Evolutionary conservation across 306 rosid genomes (phyloP).

Genomic region (Glycine latifolia): DNA sequence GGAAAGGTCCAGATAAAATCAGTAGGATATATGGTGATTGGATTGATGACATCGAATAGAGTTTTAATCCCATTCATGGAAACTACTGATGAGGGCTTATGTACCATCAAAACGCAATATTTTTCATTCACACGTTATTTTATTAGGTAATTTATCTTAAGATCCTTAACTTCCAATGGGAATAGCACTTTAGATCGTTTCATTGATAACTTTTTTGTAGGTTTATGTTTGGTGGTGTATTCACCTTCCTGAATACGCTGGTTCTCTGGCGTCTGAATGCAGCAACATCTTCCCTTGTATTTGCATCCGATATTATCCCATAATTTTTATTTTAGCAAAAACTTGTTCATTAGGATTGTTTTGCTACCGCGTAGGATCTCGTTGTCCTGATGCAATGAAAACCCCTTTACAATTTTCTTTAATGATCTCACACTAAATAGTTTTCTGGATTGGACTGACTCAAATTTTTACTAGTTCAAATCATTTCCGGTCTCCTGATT

Average conservation of each 20-base stretch:
- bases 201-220: conserved; percentile 15
- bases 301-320: background rate
- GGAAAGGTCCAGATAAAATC: conserved; percentile 99
- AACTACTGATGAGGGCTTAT: conserved; percentile 39
- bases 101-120: conserved; percentile 42
- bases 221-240: conserved; percentile 22
- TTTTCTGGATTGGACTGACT: background rate
- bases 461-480: too few relatives aligned
- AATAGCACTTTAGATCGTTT: conserved; percentile 37
- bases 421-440: background rate
- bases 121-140: conserved; percentile 44
- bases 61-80: conserved; percentile 20
- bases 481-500: too few relatives aligned
- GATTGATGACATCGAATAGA: conserved; percentile 90
- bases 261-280: conserved; percentile 20
- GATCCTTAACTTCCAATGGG: background rate
- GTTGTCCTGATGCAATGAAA: too few relatives aligned
- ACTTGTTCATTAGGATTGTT: background rate
- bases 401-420: background rate
- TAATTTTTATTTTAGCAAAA: background rate
- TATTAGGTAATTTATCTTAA: conserved; percentile 34
- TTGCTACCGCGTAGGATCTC: background rate
- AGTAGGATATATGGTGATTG: conserved; percentile 99
- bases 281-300: too few relatives aligned
- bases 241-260: background rate